These are phyloP conservation scores for Parachaetomium inaequale DNA, from an alignment of 495 filamentous ascomycete genomes.

Conservation along the genomic window DNA sequence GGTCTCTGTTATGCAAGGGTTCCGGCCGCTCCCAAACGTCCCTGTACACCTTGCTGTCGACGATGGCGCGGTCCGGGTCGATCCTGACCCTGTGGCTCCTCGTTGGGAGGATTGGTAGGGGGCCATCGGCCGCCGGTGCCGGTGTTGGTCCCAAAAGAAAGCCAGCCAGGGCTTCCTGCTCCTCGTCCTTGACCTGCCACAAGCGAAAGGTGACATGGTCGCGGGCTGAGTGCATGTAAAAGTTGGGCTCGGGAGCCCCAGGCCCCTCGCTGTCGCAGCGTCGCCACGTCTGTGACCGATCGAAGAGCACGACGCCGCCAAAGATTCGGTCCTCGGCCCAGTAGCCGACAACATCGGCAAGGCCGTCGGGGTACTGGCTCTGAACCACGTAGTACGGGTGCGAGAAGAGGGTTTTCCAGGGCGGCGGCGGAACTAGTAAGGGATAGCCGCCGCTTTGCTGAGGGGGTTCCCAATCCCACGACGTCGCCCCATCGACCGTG, in stretches of 20 bases:
- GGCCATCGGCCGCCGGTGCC: neutral
- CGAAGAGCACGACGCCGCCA: slow-evolving; percentile 4
- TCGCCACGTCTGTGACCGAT: neutral
- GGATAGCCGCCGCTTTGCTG: neutral
- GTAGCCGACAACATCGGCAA: slow-evolving; percentile 12
- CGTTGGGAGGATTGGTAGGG: neutral
- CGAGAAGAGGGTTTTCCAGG: neutral
- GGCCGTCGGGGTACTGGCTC: neutral
- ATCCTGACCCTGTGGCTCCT: neutral
- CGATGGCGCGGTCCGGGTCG: neutral
- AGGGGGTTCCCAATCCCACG: neutral
- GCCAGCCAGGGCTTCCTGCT: neutral
- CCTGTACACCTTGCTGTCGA: neutral
- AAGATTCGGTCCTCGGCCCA: slow-evolving; percentile 15
- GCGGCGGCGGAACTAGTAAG: neutral
- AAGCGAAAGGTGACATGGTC: neutral
- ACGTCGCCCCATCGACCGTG: neutral
- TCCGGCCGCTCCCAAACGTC: neutral
- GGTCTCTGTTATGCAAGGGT: neutral
- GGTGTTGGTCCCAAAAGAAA: neutral
- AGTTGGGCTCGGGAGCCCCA: neutral
- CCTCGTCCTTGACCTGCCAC: slow-evolving; percentile 6
- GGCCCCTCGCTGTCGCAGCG: neutral
- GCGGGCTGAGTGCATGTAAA: slow-evolving; percentile 1
- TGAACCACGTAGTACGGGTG: neutral